Evolutionary conservation across 148 eudicot genomes (phyloP).

Genomic region (Salicornia ramosissima): DNA sequence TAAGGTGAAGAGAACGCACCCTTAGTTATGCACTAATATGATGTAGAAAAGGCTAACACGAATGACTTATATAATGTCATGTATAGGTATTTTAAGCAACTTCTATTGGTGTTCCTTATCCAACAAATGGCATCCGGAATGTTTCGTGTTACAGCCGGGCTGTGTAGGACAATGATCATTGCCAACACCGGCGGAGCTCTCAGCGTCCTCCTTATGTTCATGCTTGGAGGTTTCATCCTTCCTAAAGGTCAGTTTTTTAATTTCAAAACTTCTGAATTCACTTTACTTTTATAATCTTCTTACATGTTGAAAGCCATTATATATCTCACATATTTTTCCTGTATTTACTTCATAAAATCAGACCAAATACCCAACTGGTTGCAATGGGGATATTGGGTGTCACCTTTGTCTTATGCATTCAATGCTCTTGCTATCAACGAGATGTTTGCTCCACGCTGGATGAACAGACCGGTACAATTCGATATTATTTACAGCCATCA

Average conservation of each 20-base stretch:
- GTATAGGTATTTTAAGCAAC: conserved; percentile 84
- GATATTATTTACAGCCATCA: too few relatives aligned
- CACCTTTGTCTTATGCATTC: conserved; percentile 82
- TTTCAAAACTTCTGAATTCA: neutral
- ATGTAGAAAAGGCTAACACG: neutral
- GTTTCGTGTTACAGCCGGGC: conserved; percentile 72
- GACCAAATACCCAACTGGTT: conserved; percentile 76
- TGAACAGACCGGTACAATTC: conserved; percentile 56
- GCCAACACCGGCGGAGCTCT: conserved; percentile 88
- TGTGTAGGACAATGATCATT: conserved; percentile 83
- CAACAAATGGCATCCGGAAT: conserved; percentile 99
- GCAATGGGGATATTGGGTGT: conserved; percentile 85
- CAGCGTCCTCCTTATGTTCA: conserved; percentile 67
- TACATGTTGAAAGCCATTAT: neutral
- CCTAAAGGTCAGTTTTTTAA: conserved; percentile 54
- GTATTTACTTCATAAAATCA: conserved; percentile 17
- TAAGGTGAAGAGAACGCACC: too few relatives aligned
- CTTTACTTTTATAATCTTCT: neutral
- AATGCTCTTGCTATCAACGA: conserved; percentile 82
- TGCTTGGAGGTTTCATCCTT: conserved; percentile 95
- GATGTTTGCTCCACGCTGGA: conserved; percentile 92
- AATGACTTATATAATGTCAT: neutral
- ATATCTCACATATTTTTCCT: neutral
- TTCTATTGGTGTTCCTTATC: conserved; percentile 62
- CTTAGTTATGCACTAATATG: neutral